phyloP scores from a whole-genome alignment of 805 yeast species.

The Wickerhamiella bombiphila region DNA sequence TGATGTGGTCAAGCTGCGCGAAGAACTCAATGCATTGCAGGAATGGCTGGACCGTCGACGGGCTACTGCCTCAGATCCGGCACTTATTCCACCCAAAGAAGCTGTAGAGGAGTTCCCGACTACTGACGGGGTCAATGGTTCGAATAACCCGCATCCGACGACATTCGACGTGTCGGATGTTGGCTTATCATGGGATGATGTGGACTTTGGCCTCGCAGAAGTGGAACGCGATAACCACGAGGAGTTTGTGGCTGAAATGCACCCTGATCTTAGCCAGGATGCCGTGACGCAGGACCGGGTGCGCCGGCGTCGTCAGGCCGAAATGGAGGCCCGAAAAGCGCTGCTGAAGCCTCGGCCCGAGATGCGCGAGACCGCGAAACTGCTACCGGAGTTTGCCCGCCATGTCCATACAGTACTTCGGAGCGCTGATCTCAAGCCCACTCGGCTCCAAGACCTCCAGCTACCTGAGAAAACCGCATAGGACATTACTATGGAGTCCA shows the following conservation, averaged over 20 bases:
- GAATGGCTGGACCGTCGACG: slow-evolving; percentile 18
- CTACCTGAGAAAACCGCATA: no score
- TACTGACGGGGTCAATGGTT: slow-evolving; percentile 32
- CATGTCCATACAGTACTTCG: not conserved
- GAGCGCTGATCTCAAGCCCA: not conserved
- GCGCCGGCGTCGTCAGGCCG: slow-evolving; percentile 16
- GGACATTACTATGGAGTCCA: no score
- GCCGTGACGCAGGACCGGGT: slow-evolving; percentile 20
- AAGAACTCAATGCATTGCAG: slow-evolving; percentile 31
- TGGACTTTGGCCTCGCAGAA: slow-evolving; percentile 36
- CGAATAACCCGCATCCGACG: no score
- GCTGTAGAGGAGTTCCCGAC: slow-evolving; percentile 26
- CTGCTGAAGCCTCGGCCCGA: slow-evolving; percentile 19
- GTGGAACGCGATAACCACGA: slow-evolving; percentile 33
- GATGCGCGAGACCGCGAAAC: slow-evolving; percentile 20
- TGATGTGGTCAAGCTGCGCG: slow-evolving; percentile 24
- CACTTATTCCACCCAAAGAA: slow-evolving; percentile 19
- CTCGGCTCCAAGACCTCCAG: no score
- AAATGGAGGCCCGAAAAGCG: slow-evolving; percentile 12
- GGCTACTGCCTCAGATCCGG: slow-evolving; percentile 13
- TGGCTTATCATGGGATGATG: slow-evolving; percentile 25
- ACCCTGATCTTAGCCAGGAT: slow-evolving; percentile 20
- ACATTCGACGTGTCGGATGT: slow-evolving; percentile 30
- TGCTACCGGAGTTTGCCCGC: slow-evolving; percentile 16
- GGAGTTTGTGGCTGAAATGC: slow-evolving; percentile 24